A percentile compares a stretch with the other conserved stretches of the same genome.
Evolutionary conservation across 2,329 filamentous ascomycete genomes (phyloP).

Genomic region (Aspergillus proliferans): DNA sequence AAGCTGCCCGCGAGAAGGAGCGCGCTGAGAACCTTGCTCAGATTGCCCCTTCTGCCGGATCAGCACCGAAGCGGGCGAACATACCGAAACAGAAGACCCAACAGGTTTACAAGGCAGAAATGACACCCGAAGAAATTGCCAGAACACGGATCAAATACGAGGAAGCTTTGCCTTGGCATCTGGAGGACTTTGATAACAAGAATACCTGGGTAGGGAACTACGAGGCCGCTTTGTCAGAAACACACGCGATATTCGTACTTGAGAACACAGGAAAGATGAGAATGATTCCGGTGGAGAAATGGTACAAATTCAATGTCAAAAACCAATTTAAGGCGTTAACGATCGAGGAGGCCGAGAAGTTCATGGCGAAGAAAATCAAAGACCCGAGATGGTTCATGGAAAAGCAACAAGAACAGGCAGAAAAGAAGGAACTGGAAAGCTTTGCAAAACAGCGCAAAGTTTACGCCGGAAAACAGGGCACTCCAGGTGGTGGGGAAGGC

Average conservation of each 20-base stretch:
- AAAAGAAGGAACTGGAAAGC: slow-evolving; percentile 56
- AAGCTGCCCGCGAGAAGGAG: slow-evolving; percentile 77
- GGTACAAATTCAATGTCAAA: slow-evolving; percentile 62
- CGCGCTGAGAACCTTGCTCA: slow-evolving; percentile 82
- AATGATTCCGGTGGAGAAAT: slow-evolving; percentile 90
- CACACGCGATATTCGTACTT: slow-evolving; percentile 70
- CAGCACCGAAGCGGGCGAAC: slow-evolving; percentile 61
- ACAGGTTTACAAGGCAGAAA: slow-evolving; percentile 76
- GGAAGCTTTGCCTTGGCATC: slow-evolving; percentile 90
- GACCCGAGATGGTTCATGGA: slow-evolving; percentile 75
- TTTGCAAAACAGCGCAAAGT: slow-evolving; percentile 44
- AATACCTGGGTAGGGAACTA: slow-evolving; percentile 92
- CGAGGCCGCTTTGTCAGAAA: slow-evolving; percentile 77
- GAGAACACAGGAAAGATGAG: slow-evolving; percentile 65
- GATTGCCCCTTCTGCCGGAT: slow-evolving; percentile 75
- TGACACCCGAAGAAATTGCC: slow-evolving; percentile 65
- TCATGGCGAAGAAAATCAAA: slow-evolving; percentile 71
- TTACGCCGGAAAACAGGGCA: slow-evolving; percentile 40
- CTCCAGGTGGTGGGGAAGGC: slow-evolving; percentile 41
- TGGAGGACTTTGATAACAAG: slow-evolving; percentile 94
- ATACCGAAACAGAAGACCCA: slow-evolving; percentile 71
- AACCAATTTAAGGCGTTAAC: slow-evolving; percentile 66
- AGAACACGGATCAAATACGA: slow-evolving; percentile 68
- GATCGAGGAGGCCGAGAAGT: slow-evolving; percentile 77
- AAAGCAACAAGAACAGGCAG: slow-evolving; percentile 45